Evolutionary conservation across 2,329 filamentous ascomycete genomes (phyloP).

Genomic region (Tolypocladium guangdongense): DNA sequence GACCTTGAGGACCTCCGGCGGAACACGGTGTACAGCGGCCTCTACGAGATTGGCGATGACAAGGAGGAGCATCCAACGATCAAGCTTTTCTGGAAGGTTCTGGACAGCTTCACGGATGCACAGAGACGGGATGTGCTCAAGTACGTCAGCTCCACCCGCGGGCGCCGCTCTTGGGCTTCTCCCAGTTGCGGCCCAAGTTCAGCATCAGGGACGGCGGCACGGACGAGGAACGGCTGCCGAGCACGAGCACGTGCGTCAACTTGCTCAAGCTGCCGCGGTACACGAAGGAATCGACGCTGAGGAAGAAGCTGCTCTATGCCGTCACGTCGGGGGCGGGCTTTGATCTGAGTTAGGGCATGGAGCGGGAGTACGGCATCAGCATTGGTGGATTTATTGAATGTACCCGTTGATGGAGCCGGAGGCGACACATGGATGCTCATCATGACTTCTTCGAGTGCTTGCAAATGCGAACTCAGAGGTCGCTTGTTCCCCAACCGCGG

Average conservation of each 20-base stretch:
- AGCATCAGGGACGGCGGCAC: slow-evolving; percentile 68
- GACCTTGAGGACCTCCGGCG: slow-evolving; percentile 75
- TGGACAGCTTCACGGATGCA: slow-evolving; percentile 62
- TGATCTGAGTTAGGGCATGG: slow-evolving; percentile 52
- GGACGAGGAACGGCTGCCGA: slow-evolving; percentile 64
- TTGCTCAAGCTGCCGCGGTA: slow-evolving; percentile 86
- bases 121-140: slow-evolving; percentile 82
- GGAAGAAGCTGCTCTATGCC: slow-evolving; percentile 78
- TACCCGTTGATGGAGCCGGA: slow-evolving; percentile 3
- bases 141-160: slow-evolving; percentile 92
- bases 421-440: neutral
- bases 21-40: slow-evolving; percentile 78
- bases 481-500: neutral
- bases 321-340: slow-evolving; percentile 87
- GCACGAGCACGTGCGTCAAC: slow-evolving; percentile 93
- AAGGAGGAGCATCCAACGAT: slow-evolving; percentile 76
- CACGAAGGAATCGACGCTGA: slow-evolving; percentile 50
- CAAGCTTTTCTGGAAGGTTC: slow-evolving; percentile 81
- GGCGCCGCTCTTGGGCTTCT: slow-evolving; percentile 81
- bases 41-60: slow-evolving; percentile 86
- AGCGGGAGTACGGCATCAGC: slow-evolving; percentile 1
- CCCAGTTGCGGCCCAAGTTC: slow-evolving; percentile 73
- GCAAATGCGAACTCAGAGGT: neutral
- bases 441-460: neutral
- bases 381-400: slow-evolving; percentile 2